These are phyloP conservation scores for Xylaria sp. DNA, from an alignment of 2,329 filamentous ascomycete species.

Conservation along the genomic window DNA sequence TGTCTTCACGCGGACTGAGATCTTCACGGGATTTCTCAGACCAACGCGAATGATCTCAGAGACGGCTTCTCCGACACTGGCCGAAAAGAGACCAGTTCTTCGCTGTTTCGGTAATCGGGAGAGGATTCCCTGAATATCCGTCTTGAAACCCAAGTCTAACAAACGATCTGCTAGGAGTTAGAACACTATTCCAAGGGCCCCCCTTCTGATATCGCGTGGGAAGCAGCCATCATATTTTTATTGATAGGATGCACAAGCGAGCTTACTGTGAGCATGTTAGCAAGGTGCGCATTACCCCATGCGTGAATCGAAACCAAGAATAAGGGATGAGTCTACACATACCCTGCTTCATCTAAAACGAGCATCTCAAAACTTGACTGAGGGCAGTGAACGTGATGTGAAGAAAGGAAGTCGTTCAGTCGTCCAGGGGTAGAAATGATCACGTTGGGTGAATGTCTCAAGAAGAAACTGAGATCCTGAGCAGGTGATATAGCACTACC, in stretches of 20 bases:
- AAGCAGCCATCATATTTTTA: too few relatives aligned
- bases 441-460: constrained; percentile 79
- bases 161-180: constrained; percentile 57
- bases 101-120: constrained; percentile 84
- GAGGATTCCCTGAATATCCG: constrained; percentile 81
- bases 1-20: constrained; percentile 86
- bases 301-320: background rate
- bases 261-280: constrained; percentile 16
- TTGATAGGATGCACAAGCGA: background rate
- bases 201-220: too few relatives aligned
- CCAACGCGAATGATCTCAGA: constrained; percentile 89
- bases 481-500: constrained; percentile 63
- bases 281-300: background rate
- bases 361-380: constrained; percentile 88
- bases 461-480: constrained; percentile 80
- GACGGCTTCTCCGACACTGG: constrained; percentile 91
- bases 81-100: constrained; percentile 88
- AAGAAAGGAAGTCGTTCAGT: constrained; percentile 79
- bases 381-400: constrained; percentile 79
- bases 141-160: constrained; percentile 89
- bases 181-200: background rate
- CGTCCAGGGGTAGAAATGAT: constrained; percentile 87
- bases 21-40: constrained; percentile 82
- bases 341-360: constrained; percentile 78
- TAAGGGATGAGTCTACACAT: constrained; percentile 1